phyloP scores from a whole-genome alignment of 2,329 filamentous ascomycete genomes.

The Penicillium sp. region DNA sequence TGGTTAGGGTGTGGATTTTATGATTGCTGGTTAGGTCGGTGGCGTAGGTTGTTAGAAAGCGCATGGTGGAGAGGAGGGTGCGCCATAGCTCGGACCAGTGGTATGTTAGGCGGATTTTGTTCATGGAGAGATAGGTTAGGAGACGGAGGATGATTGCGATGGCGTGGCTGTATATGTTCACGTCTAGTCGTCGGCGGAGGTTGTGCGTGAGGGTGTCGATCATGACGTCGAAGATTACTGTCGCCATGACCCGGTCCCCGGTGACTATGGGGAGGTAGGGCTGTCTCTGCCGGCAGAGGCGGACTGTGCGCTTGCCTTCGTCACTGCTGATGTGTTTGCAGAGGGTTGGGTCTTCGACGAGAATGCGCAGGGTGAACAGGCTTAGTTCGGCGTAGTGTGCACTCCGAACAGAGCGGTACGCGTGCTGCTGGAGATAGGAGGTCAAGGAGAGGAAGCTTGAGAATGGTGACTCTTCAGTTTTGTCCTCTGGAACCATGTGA shows the following conservation, averaged over 20 bases:
- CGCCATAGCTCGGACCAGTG: slow-evolving; percentile 97
- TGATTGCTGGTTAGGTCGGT: slow-evolving; percentile 66
- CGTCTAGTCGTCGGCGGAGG: slow-evolving; percentile 75
- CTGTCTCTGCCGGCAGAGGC: slow-evolving; percentile 82
- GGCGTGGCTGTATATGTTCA: slow-evolving; percentile 73
- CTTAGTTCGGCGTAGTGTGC: slow-evolving; percentile 80
- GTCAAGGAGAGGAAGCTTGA: slow-evolving; percentile 79
- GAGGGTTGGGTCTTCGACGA: slow-evolving; percentile 78
- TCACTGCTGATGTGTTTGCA: slow-evolving; percentile 81
- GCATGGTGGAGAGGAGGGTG: slow-evolving; percentile 77
- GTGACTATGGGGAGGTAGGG: slow-evolving; percentile 74
- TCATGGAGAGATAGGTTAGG: slow-evolving; percentile 76
- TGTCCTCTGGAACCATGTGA: slow-evolving; percentile 55
- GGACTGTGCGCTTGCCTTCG: slow-evolving; percentile 67
- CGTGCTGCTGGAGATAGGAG: slow-evolving; percentile 91
- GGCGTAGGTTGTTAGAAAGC: slow-evolving; percentile 84
- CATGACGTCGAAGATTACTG: slow-evolving; percentile 77
- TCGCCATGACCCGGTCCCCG: slow-evolving; percentile 67
- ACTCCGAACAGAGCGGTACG: slow-evolving; percentile 73
- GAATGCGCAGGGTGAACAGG: slow-evolving; percentile 75
- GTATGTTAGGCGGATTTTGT: slow-evolving; percentile 74
- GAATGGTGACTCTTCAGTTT: slow-evolving; percentile 68
- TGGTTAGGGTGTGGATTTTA: slow-evolving; percentile 68
- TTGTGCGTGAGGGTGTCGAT: slow-evolving; percentile 94
- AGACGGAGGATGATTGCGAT: slow-evolving; percentile 78